A percentile compares a stretch with the other conserved stretches of the same genome.
Conservation (phyloP, 129 eudicot species). For the Smallanthus sonchifolius region DNA sequence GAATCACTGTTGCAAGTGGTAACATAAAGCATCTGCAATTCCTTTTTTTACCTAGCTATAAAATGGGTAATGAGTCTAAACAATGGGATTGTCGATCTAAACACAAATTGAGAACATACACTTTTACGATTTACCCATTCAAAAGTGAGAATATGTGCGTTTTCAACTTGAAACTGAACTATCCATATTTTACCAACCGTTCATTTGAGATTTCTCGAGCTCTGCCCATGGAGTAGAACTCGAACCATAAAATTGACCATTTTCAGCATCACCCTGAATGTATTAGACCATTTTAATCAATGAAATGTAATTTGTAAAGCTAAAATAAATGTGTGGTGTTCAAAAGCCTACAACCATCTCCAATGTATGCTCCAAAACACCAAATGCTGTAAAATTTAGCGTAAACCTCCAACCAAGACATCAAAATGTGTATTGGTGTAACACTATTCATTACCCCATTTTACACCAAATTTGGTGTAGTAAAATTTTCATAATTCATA, state of each 20-base stretch:
- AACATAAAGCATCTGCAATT: conserved; percentile 15
- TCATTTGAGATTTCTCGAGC: conserved; percentile 46
- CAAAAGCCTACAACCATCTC: background rate
- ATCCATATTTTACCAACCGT: conserved; percentile 41
- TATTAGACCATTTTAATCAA: background rate
- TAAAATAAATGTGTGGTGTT: background rate
- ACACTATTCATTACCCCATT: background rate
- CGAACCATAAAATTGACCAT: conserved; percentile 50
- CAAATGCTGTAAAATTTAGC: background rate
- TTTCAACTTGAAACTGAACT: conserved; percentile 15
- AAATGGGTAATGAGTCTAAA: conserved; percentile 25
- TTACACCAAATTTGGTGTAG: background rate
- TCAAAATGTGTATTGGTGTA: background rate
- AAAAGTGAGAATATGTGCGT: conserved; percentile 29
- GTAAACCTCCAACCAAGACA: no score
- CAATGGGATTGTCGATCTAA: conserved; percentile 30
- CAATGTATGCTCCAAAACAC: background rate
- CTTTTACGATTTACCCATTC: conserved; percentile 36
- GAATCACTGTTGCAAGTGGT: conserved; percentile 9
- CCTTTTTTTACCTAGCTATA: conserved; percentile 15
- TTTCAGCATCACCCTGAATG: conserved; percentile 58
- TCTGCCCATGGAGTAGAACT: conserved; percentile 63
- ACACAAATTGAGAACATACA: conserved; percentile 28
- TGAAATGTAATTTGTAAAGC: background rate
- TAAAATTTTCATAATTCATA: no score